phyloP scores from a whole-genome alignment of 2,329 filamentous ascomycete species.

The Hyphodiscus sp. region DNA sequence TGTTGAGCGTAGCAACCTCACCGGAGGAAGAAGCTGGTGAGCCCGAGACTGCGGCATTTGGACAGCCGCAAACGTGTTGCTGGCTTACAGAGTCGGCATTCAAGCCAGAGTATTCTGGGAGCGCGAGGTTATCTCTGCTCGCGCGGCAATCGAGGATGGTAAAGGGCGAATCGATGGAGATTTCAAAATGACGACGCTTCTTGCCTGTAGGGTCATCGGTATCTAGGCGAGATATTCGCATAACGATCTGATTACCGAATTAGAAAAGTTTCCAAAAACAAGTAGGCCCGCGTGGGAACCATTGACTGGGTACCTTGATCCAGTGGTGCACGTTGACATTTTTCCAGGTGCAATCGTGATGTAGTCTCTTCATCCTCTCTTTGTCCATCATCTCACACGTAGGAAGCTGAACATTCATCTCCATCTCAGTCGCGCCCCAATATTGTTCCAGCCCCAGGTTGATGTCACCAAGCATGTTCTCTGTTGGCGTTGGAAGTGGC shows the following conservation, averaged over 20 bases:
- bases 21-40: constrained; percentile 34
- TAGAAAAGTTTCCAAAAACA: background rate
- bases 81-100: constrained; percentile 34
- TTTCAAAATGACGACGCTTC: constrained; percentile 68
- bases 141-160: constrained; percentile 69
- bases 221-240: constrained; percentile 66
- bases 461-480: constrained; percentile 57
- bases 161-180: constrained; percentile 71
- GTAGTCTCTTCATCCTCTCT: constrained; percentile 51
- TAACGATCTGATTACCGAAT: constrained; percentile 51
- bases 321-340: constrained; percentile 72
- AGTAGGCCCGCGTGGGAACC: background rate
- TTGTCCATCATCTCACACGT: constrained; percentile 63
- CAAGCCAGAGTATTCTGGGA: constrained; percentile 61
- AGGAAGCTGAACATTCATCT: constrained; percentile 67
- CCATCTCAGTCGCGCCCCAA: constrained; percentile 65
- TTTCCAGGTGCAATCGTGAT: constrained; percentile 68
- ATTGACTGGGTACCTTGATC: constrained; percentile 54
- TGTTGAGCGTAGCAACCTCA: constrained; percentile 40
- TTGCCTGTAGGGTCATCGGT: constrained; percentile 46
- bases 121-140: constrained; percentile 61
- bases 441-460: constrained; percentile 46
- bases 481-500: constrained; percentile 33
- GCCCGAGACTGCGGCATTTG: constrained; percentile 42
- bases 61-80: constrained; percentile 53